Conservation (phyloP, 257 asterid species). For the Solanum pimpinellifolium region DNA sequence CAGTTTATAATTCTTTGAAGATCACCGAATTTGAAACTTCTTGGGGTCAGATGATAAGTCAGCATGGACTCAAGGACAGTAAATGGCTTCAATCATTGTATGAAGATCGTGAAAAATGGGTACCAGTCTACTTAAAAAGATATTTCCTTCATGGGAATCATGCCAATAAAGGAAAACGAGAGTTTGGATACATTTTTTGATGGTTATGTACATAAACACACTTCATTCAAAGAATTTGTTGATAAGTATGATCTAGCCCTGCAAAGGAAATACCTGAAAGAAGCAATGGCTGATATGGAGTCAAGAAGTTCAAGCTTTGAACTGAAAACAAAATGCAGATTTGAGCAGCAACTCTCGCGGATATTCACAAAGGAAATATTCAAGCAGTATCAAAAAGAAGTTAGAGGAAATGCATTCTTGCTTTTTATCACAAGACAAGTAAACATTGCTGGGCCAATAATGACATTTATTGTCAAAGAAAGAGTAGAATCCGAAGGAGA, state of each 20-base stretch:
- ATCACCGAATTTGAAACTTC: conserved; percentile 40
- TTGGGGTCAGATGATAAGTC: conserved; percentile 37
- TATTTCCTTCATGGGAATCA: conserved; percentile 29
- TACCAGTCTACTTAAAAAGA: conserved; percentile 53
- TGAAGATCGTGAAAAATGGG: conserved; percentile 46
- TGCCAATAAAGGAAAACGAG: conserved; percentile 27
- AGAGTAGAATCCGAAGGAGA: conserved; percentile 27
- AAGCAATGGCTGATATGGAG: conserved; percentile 43
- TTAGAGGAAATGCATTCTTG: conserved; percentile 46
- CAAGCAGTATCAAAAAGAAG: conserved; percentile 35
- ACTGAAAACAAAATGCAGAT: conserved; percentile 40
- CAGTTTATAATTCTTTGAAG: conserved; percentile 40
- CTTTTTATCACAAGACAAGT: conserved; percentile 41
- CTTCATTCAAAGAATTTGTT: conserved; percentile 43
- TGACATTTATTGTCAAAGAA: conserved; percentile 39
- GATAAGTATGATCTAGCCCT: conserved; percentile 50
- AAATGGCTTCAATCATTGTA: conserved; percentile 43
- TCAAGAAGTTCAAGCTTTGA: conserved; percentile 28
- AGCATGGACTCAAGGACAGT: conserved; percentile 33
- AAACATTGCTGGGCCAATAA: conserved; percentile 23
- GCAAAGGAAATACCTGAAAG: conserved; percentile 40
- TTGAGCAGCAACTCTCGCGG: conserved; percentile 50
- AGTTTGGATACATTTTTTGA: conserved; percentile 27
- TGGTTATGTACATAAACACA: conserved; percentile 48
- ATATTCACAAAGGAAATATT: conserved; percentile 43